A percentile compares a stretch with the other conserved stretches of the same genome.
phyloP scores from a whole-genome alignment of 306 rosid species.

The Quercus bicolor region DNA sequence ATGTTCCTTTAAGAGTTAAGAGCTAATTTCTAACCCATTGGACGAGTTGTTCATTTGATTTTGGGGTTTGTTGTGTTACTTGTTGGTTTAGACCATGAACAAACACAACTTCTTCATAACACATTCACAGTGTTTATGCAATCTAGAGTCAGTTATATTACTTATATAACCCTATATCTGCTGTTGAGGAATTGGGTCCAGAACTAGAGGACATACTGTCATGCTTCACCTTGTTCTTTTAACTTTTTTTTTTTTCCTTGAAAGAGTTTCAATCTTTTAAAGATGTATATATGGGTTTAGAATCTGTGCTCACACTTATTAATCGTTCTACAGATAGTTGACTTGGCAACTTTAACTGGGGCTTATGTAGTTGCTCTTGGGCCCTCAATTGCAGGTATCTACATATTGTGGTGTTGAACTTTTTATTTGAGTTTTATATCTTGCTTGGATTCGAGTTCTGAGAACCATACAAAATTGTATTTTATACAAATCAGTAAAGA shows the following conservation, averaged over 20 bases:
- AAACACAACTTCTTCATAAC: not conserved
- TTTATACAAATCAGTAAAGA: not conserved
- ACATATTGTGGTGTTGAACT: not conserved
- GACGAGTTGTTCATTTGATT: too few relatives aligned
- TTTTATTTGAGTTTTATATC: not conserved
- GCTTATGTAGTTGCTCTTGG: slow-evolving; percentile 91
- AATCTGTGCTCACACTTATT: slow-evolving; percentile 27
- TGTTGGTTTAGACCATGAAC: too few relatives aligned
- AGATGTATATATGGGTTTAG: slow-evolving; percentile 18
- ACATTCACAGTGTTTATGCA: too few relatives aligned
- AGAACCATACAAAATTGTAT: not conserved
- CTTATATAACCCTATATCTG: too few relatives aligned
- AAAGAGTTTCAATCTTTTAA: not conserved
- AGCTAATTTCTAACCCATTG: too few relatives aligned
- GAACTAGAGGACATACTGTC: too few relatives aligned
- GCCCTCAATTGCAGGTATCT: slow-evolving; percentile 85
- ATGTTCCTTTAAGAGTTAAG: too few relatives aligned
- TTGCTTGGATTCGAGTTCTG: not conserved
- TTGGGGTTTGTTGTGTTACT: too few relatives aligned
- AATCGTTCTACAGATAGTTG: slow-evolving; percentile 64
- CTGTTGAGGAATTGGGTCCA: too few relatives aligned
- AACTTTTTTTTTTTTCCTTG: too few relatives aligned
- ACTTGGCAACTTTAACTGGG: slow-evolving; percentile 94
- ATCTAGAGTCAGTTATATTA: too few relatives aligned
- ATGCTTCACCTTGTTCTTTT: too few relatives aligned